Conservation (phyloP, 169 alveolate genomes). For the Prorocentrum cordatum region DNA sequence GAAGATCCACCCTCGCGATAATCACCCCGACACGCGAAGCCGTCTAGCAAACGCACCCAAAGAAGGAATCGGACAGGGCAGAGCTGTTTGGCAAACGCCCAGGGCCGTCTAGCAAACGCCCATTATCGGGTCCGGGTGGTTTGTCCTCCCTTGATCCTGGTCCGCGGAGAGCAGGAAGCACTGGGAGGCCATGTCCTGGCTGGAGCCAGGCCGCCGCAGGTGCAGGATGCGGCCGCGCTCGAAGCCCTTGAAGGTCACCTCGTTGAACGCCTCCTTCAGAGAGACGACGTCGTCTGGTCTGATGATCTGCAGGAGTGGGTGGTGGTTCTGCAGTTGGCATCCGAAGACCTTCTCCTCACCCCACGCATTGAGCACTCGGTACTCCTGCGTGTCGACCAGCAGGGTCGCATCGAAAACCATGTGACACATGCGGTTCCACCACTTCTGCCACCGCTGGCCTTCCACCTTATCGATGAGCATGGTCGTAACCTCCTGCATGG, state of each 20-base stretch:
- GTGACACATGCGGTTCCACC: constrained; percentile 69
- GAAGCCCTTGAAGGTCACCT: constrained; percentile 52
- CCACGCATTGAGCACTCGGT: neutral
- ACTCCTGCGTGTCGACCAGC: constrained; percentile 48
- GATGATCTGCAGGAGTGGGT: constrained; percentile 28
- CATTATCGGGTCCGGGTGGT: too few relatives aligned
- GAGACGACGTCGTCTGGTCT: constrained; percentile 44
- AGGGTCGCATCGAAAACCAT: constrained; percentile 64
- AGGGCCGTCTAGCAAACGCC: too few relatives aligned
- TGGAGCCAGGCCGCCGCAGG: constrained; percentile 22
- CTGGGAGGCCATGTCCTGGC: constrained; percentile 2
- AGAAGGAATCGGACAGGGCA: too few relatives aligned
- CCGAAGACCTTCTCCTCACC: constrained; percentile 1
- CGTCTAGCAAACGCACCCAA: too few relatives aligned
- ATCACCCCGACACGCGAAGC: too few relatives aligned
- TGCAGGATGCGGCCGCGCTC: constrained; percentile 52
- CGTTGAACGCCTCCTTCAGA: constrained; percentile 49
- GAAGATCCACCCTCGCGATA: too few relatives aligned
- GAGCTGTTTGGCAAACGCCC: too few relatives aligned
- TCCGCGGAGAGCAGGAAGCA: constrained; percentile 43
- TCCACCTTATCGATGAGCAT: constrained; percentile 57
- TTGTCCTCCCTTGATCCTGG: too few relatives aligned
- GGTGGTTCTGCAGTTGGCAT: constrained; percentile 54
- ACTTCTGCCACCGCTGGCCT: constrained; percentile 25
- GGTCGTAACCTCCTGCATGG: constrained; percentile 54